A percentile compares a stretch with the other conserved stretches of the same genome.
Evolutionary conservation across 139 green algal genomes (phyloP).

Genomic region (Nannochloris sp.): DNA sequence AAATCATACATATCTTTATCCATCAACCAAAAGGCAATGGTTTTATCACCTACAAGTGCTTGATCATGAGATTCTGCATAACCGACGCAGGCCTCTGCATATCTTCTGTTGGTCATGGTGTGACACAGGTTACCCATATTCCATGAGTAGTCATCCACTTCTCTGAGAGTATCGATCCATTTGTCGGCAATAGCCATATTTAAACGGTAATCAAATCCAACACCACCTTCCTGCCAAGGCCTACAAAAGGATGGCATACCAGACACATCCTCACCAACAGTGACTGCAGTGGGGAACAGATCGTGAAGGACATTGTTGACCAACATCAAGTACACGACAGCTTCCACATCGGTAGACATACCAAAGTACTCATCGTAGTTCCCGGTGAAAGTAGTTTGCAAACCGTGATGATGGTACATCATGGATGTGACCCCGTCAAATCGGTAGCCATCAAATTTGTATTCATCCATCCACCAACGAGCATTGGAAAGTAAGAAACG

Average conservation of each 20-base stretch:
- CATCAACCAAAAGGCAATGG: conserved; percentile 99
- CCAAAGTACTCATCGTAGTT: conserved; percentile 98
- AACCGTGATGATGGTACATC: conserved; percentile 98
- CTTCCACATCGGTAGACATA: conserved; percentile 84
- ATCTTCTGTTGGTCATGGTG: conserved; percentile 92
- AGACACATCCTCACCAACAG: conserved; percentile 91
- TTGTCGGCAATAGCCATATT: conserved; percentile 99
- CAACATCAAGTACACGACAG: conserved; percentile 87
- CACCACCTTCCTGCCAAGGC: conserved; percentile 82
- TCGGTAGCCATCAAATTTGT: conserved; percentile 95
- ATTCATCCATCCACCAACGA: conserved; percentile 96
- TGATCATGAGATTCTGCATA: conserved; percentile 96
- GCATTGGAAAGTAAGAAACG: conserved; percentile 92
- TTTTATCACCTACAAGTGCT: conserved; percentile 96
- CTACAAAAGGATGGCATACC: conserved; percentile 94
- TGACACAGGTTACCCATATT: conserved; percentile 88
- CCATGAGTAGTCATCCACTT: conserved; percentile 79
- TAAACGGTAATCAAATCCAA: conserved; percentile 98
- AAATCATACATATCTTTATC: conserved; percentile 96
- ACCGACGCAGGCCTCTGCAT: conserved; percentile 83
- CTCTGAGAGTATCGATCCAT: conserved; percentile 86
- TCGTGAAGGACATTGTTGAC: conserved; percentile 92
- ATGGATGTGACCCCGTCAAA: conserved; percentile 97
- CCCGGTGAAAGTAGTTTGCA: conserved; percentile 92
- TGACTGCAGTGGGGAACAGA: conserved; percentile 82